Base-by-base conservation (phyloP, 2,329 filamentous ascomycete genomes). In the Diplodia corticola region DNA sequence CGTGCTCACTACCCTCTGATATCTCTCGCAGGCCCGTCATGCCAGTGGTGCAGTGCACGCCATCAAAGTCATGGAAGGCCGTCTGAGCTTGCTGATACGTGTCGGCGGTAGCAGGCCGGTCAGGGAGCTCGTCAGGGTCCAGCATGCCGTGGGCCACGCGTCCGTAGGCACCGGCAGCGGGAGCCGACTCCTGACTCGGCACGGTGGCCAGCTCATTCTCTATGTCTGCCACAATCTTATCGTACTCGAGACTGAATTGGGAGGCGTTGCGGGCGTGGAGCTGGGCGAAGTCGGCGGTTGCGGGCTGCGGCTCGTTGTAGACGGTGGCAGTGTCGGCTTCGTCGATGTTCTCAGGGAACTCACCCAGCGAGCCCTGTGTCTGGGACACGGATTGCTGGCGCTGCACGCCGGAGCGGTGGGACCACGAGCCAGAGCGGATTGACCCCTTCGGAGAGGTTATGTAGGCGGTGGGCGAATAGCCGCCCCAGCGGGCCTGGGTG, bases 61-160 rank as follows among this genome's bases (percentile, higher is more conserved):
- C 91, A 74, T 95, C 91, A 73, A 95, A 95, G 74, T 93, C 91
- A 49, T 87, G 85, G 80, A 94, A 95, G 3, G 91, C 85, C 46
- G 84, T 79, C 68, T 87, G 81, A 20, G 86, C 86, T 73, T 91
- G 87, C 35, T 89, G 87, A 66, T 83, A 88, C 2, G 89, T 91
- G 65, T 85, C 84, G 10, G 85, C 80, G 3, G 86, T 86, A 10
- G 77, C 76, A 15, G 81, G 82, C 46, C 85, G 79, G 46, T 82
- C 81, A 9, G 76, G 75, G n/a, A 74, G 67, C 30, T 68, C 67
- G 48, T 68, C 57, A 12, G 50, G 54, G 35, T 68, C 44, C n/a
- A 59, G 30, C 54, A 66, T 46, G 33, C 46, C 55, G 33, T 66
- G 35, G 40, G 64, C 64, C 5, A 40, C 51, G 26, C 33, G 63